Percentiles rank a stretch among this genome's conserved stretches.
These are phyloP conservation scores for Neofusicoccum ribis DNA, from an alignment of 2,329 filamentous ascomycete genomes.

Conservation along the genomic window DNA sequence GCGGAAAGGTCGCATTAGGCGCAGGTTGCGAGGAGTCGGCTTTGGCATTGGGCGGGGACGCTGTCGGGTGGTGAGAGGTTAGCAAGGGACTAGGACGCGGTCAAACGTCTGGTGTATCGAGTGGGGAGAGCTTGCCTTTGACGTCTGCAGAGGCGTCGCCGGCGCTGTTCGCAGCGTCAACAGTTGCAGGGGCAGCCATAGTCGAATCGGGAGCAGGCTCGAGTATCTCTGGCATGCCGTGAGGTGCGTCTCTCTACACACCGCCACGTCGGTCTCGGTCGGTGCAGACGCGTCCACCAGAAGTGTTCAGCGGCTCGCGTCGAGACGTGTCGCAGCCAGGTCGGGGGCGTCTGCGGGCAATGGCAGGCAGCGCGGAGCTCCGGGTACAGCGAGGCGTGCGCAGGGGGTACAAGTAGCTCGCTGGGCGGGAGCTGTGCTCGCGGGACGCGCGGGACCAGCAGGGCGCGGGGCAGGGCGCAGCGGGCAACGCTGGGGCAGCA, in stretches of 20 bases:
- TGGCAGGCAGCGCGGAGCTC: neutral
- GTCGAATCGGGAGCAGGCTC: neutral
- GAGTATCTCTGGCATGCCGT: slow-evolving; percentile 5
- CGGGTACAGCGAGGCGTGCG: neutral
- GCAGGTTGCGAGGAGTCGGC: slow-evolving; percentile 11
- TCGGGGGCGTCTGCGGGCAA: neutral
- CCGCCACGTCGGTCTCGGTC: slow-evolving; percentile 2
- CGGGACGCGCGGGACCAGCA: slow-evolving; percentile 2
- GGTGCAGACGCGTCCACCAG: neutral
- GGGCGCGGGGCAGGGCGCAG: slow-evolving; percentile 6
- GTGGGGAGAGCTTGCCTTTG: slow-evolving; percentile 7
- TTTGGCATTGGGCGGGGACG: slow-evolving; percentile 12
- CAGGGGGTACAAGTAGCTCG: slow-evolving; percentile 8
- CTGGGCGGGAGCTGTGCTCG: neutral
- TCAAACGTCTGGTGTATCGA: neutral
- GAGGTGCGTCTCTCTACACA: slow-evolving; percentile 13
- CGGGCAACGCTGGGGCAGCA: slow-evolving; percentile 1
- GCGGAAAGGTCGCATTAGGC: slow-evolving; percentile 57
- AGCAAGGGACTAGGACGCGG: neutral
- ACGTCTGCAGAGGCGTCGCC: slow-evolving; percentile 3
- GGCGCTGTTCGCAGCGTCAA: slow-evolving; percentile 15
- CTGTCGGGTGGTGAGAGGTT: slow-evolving; percentile 9
- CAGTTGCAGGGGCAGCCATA: slow-evolving; percentile 17
- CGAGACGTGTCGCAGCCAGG: neutral
- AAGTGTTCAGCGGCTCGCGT: neutral